A percentile compares a stretch with the other conserved stretches of the same genome.
These are phyloP conservation scores for Smittium culicis DNA, from an alignment of 371 early-diverging fungal species.

Conservation along the genomic window DNA sequence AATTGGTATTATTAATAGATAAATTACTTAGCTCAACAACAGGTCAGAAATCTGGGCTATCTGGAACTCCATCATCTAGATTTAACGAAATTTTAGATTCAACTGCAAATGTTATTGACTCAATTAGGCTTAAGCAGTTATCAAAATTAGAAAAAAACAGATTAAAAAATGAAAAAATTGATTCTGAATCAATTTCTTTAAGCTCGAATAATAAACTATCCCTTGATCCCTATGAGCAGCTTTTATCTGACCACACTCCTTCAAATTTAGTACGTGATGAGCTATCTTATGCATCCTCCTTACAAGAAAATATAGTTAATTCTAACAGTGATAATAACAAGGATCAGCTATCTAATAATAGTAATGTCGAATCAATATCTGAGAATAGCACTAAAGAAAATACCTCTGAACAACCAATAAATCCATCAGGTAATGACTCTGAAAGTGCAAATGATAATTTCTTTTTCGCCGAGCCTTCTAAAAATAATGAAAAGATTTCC, in stretches of 20 bases:
- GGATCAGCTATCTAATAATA: conserved; percentile 10
- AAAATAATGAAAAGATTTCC: too few species aligned
- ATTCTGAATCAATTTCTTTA: too few species aligned
- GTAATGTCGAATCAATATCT: conserved; percentile 9
- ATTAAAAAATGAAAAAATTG: too few species aligned
- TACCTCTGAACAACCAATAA: not conserved
- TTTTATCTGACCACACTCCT: too few species aligned
- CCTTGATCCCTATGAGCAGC: too few species aligned
- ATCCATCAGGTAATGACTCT: not conserved
- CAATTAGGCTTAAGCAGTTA: conserved; percentile 15
- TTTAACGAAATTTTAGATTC: conserved; percentile 40
- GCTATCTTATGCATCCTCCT: too few species aligned
- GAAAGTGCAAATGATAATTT: not conserved
- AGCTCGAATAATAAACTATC: too few species aligned
- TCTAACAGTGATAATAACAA: too few species aligned
- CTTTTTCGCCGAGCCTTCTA: too few species aligned
- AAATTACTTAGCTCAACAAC: conserved; percentile 67
- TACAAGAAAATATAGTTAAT: too few species aligned
- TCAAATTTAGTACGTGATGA: too few species aligned
- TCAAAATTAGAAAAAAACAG: not conserved
- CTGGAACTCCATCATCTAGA: conserved; percentile 38
- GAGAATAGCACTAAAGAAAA: not conserved
- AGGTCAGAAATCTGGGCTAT: conserved; percentile 67
- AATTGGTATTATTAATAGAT: conserved; percentile 55
- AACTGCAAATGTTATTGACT: conserved; percentile 32